phyloP scores from a whole-genome alignment of 441 rosid species.

The Pelargonium fulgidum region DNA sequence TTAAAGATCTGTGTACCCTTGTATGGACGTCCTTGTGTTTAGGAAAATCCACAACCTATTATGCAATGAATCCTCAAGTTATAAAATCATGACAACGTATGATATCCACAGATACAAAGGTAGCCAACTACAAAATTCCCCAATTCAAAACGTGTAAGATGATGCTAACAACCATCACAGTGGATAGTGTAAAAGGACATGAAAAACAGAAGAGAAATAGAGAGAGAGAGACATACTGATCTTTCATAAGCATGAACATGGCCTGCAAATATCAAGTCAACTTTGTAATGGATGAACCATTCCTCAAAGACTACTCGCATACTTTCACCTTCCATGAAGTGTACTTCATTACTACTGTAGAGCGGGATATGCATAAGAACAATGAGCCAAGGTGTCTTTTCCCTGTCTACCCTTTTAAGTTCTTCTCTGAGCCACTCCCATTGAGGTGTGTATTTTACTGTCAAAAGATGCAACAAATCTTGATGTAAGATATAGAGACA shows the following conservation, averaged over 20 bases:
- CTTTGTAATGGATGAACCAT: constrained; percentile 52
- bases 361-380: constrained; percentile 63
- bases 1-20: background rate
- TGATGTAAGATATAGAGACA: constrained; percentile 15
- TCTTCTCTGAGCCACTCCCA: constrained; percentile 50
- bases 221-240: constrained; percentile 39
- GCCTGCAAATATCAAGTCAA: constrained; percentile 61
- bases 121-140: background rate
- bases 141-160: background rate
- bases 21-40: background rate
- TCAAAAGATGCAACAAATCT: constrained; percentile 18
- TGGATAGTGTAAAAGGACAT: constrained; percentile 4
- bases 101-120: background rate
- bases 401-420: constrained; percentile 53
- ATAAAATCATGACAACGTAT: background rate
- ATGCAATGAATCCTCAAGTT: background rate
- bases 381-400: constrained; percentile 72
- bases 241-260: constrained; percentile 79
- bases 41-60: background rate
- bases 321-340: constrained; percentile 74
- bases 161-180: background rate
- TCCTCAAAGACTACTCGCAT: constrained; percentile 58
- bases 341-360: constrained; percentile 59
- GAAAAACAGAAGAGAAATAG: background rate
- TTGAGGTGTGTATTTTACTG: constrained; percentile 68